Conservation (phyloP, 768 basidiomycete species). For the Tephrocybe sp. region DNA sequence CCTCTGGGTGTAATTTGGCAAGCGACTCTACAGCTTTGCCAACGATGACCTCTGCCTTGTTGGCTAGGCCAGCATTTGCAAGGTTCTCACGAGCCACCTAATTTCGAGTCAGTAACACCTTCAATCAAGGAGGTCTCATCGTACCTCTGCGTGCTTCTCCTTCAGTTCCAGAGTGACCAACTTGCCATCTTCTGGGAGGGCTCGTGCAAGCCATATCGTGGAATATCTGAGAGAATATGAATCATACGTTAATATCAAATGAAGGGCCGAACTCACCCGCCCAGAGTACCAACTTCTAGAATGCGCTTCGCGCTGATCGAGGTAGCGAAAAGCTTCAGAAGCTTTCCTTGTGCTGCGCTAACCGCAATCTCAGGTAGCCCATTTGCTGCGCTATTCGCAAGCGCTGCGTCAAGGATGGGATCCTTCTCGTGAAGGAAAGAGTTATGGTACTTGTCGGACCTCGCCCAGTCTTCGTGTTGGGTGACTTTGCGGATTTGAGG, state of each 20-base stretch:
- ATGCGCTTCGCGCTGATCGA: conserved; percentile 56
- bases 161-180: conserved; percentile 48
- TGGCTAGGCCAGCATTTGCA: conserved; percentile 47
- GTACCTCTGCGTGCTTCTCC: conserved; percentile 46
- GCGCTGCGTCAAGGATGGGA: conserved; percentile 38
- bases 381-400: conserved; percentile 38
- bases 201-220: conserved; percentile 44
- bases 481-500: no score
- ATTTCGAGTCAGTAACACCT: no score
- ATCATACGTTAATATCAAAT: neutral
- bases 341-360: conserved; percentile 55
- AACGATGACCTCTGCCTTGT: conserved; percentile 48
- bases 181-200: conserved; percentile 50
- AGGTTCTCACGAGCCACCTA: conserved; percentile 65
- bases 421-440: conserved; percentile 50
- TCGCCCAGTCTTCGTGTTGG: conserved; percentile 43
- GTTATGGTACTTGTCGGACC: conserved; percentile 57
- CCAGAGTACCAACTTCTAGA: conserved; percentile 67
- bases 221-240: conserved; percentile 40
- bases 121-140: no score
- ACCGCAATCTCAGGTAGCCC: conserved; percentile 56
- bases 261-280: conserved; percentile 45
- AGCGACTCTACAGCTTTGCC: conserved; percentile 56
- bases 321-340: conserved; percentile 50
- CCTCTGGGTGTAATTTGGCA: conserved; percentile 42